Evolutionary conservation across 2,329 filamentous ascomycete genomes (phyloP), one percentile per base, ranked within the genome.

Genomic region (Chaetomium sp.): DNA sequence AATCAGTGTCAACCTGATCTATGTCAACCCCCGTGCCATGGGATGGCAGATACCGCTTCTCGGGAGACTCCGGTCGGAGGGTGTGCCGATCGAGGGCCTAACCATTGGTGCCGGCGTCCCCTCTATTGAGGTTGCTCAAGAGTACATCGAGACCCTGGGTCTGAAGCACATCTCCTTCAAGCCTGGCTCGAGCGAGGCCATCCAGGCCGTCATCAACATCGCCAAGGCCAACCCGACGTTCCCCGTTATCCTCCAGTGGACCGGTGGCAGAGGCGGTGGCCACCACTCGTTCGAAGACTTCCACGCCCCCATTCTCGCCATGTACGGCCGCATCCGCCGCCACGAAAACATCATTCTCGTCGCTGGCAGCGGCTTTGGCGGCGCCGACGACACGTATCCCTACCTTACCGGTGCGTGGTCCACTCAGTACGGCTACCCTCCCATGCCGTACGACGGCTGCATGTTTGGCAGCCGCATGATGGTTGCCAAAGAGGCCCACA

Each of bases 261-360:
- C 93, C 66, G 93, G 93, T 75, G 93, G 93, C 49, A 90, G 93
- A 78, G 93, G 93, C 70, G 93, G 93, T 80, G 93, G 93, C 64
- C 93, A 97, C 77, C 93, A 97, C 80, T 97, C 93, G 0, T 96
- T 89, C 68, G 93, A 97, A 76, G 93, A 97, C 77, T 97, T 97
- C 84, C 93, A 97, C 77, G 89, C 93, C 74, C 93, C 93, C 5
- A 89, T 97, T 53, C 81, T 97, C 8, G 88, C 92, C 72, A 96
- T 96, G 91, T 97, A 97, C 76, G 87, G 88, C 70, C 89, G 93
- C 64, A 93, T 97, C 70, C 87, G 93, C 74, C 88, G 92, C 74
- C 90, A 90, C 70, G 85, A 90, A 70, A 97, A 97, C 79, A 88
- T 97, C 67, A 90, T 96, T 66, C 83, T 97, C 12, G 87, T 97